phyloP scores from a whole-genome alignment of 2,329 filamentous ascomycete genomes.

The Penicillium italicum region DNA sequence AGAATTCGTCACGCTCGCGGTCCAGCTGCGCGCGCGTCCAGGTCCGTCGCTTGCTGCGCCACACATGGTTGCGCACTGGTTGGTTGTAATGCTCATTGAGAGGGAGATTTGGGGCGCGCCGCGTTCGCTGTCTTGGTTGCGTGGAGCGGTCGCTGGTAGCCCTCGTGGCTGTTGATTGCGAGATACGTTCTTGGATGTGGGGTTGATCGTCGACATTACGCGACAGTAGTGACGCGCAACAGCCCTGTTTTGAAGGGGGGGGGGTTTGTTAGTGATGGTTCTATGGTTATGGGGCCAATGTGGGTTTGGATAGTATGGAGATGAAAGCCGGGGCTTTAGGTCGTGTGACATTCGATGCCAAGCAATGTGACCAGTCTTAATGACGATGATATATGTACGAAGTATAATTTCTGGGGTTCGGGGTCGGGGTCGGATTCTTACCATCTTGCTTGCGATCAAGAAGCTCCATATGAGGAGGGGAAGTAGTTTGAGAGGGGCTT shows the following conservation, averaged over 20 bases:
- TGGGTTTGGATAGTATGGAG: background rate
- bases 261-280: slow-evolving; percentile 12
- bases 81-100: slow-evolving; percentile 63
- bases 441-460: slow-evolving; percentile 34
- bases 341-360: slow-evolving; percentile 10
- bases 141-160: slow-evolving; percentile 9
- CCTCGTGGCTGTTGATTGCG: slow-evolving; percentile 6
- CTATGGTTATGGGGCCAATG: background rate
- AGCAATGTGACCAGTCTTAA: background rate
- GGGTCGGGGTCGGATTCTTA: slow-evolving; percentile 18
- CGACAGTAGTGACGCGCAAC: slow-evolving; percentile 38
- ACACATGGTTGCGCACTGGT: slow-evolving; percentile 63
- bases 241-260: slow-evolving; percentile 31
- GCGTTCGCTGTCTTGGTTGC: slow-evolving; percentile 14
- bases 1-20: slow-evolving; percentile 75
- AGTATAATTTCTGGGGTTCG: background rate
- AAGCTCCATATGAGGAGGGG: slow-evolving; percentile 27
- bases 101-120: slow-evolving; percentile 24
- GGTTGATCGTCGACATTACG: slow-evolving; percentile 29
- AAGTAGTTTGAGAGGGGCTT: slow-evolving; percentile 3
- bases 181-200: slow-evolving; percentile 11
- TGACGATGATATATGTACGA: background rate
- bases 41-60: slow-evolving; percentile 58
- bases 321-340: background rate
- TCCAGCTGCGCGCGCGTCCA: slow-evolving; percentile 71